Evolutionary conservation across 352 stramenopile species (phyloP), one percentile per base, ranked within the genome.

Genomic region (Sclerospora graminicola): DNA sequence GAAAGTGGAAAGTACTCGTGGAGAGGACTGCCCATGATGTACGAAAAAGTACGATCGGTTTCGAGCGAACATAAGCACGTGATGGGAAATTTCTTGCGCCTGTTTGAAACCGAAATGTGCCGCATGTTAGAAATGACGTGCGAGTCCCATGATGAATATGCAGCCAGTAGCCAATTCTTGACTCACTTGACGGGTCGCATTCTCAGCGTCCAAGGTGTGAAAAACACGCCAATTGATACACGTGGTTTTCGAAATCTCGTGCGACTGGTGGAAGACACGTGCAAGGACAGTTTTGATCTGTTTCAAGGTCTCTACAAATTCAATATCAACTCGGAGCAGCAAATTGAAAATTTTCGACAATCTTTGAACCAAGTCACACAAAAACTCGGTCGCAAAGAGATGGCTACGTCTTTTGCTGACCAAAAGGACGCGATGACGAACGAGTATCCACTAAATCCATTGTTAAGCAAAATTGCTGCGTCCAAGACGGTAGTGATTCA

Each of bases 231-330:
- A 28, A 98, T 98, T 60, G 94, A 98, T 67, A 98, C 95, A 2
- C 92, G 91, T 37, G 95, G 94, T 33, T 99, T 98, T 66, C 85
- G 98, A 64, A 97, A 84, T 46, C 88, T 98, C n/a, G 77, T 98
- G 8, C 82, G 93, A 23, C 65, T 98, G 11, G 84, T 98, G n/a
- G 87, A 97, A 26, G 95, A 92, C 44, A 98, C 94, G 4, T 98
- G 91, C 55, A 95, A 96, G 43, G 95, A 99, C 68, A 96, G 76
- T 38, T 98, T 98, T 62, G 94, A 99, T 53, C 73, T 99, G 5
- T 99, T 98, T 66, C 97, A 97, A 57, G 94, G 94, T 26, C 70
- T 99, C 0, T 98, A 97, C 83, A 96, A 97, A 53, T 98, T 92
- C 63, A 99, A 99, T 61, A 66, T 82, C 29, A 89, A 96, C 66